A percentile compares a stretch with the other conserved stretches of the same genome.
phyloP scores from a whole-genome alignment of 2,329 filamentous ascomycete genomes.

The Epichloe aotearoae region DNA sequence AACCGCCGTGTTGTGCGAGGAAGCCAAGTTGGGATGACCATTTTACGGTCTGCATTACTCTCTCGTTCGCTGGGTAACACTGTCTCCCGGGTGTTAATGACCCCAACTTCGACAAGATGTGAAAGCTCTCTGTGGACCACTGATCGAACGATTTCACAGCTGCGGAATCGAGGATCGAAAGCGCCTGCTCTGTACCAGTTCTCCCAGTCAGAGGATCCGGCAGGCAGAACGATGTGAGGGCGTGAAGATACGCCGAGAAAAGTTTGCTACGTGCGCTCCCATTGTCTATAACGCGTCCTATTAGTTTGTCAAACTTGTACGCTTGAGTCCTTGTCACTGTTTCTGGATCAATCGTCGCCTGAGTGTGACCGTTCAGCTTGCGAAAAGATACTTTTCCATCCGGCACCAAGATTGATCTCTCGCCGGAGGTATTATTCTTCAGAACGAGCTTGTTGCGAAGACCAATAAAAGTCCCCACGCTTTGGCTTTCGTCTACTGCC shows the following conservation, averaged over 20 bases:
- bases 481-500: conserved; percentile 25
- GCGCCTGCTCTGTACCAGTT: conserved; percentile 42
- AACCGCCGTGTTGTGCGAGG: conserved; percentile 31
- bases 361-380: conserved; percentile 15
- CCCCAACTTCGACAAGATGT: conserved; percentile 1
- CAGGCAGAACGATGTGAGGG: conserved; percentile 37
- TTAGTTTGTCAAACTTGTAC: conserved; percentile 34
- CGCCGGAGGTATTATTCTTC: neutral
- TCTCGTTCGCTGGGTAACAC: conserved; percentile 28
- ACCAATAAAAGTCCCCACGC: conserved; percentile 32
- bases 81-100: conserved; percentile 1
- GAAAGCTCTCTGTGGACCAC: neutral
- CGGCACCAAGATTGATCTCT: conserved; percentile 25
- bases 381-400: conserved; percentile 15
- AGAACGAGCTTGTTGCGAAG: conserved; percentile 34
- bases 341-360: conserved; percentile 20
- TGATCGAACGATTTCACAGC: conserved; percentile 29
- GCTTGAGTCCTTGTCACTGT: conserved; percentile 18
- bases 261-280: conserved; percentile 39
- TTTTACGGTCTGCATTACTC: conserved; percentile 31
- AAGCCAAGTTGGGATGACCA: conserved; percentile 29
- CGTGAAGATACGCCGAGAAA: conserved; percentile 37
- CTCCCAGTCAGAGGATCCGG: conserved; percentile 32
- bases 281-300: conserved; percentile 38
- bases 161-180: conserved; percentile 34